phyloP scores from a whole-genome alignment of 306 rosid genomes.

The Benincasa hispida region DNA sequence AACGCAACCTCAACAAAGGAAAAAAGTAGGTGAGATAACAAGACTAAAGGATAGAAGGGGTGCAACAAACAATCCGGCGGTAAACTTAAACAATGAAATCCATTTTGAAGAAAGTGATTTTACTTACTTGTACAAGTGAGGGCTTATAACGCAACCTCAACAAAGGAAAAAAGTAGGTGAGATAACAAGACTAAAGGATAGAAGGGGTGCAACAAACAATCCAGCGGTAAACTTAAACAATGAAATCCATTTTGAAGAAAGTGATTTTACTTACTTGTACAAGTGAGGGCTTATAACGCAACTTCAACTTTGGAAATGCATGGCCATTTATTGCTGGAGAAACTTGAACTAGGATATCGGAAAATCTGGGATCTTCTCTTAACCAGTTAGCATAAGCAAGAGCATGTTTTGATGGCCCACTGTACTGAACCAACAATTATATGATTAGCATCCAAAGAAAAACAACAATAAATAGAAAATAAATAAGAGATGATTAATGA shows the following conservation, averaged over 20 bases:
- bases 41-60: not conserved
- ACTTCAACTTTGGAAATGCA: slow-evolving; percentile 74
- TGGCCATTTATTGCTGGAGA: slow-evolving; percentile 65
- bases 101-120: not conserved
- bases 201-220: not conserved
- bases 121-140: slow-evolving; percentile 71
- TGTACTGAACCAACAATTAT: slow-evolving; percentile 46
- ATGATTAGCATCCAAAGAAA: slow-evolving; percentile 12
- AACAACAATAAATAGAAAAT: not conserved
- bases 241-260: not conserved
- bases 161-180: not conserved
- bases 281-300: slow-evolving; percentile 83
- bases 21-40: not conserved
- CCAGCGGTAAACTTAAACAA: not conserved
- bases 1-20: slow-evolving; percentile 55
- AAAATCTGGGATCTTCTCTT: slow-evolving; percentile 62
- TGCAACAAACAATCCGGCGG: not conserved
- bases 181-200: not conserved
- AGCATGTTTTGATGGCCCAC: slow-evolving; percentile 84
- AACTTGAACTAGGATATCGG: slow-evolving; percentile 54
- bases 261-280: slow-evolving; percentile 52
- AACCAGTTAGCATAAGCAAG: slow-evolving; percentile 68
- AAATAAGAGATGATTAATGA: not conserved
- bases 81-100: not conserved
- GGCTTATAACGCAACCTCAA: slow-evolving; percentile 87